Evolutionary conservation across 2,329 filamentous ascomycete species (phyloP).

Genomic region (Cytospora paraplurivora): DNA sequence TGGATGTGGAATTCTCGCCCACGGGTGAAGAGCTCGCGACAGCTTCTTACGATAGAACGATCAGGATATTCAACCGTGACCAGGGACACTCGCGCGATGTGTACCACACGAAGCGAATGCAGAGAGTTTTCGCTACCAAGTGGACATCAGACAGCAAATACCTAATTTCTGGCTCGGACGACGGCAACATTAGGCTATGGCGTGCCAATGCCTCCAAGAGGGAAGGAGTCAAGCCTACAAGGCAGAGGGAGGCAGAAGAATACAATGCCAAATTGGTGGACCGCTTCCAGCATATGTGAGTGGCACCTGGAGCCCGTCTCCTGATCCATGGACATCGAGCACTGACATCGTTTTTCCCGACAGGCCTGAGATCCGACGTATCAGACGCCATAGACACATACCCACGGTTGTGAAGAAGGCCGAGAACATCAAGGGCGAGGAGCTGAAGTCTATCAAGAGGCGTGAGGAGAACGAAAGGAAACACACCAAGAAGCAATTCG

Average conservation of each 20-base stretch:
- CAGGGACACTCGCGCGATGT: slow-evolving; percentile 86
- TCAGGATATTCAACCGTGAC: slow-evolving; percentile 81
- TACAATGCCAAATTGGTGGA: slow-evolving; percentile 85
- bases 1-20: slow-evolving; percentile 94
- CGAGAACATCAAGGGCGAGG: slow-evolving; percentile 88
- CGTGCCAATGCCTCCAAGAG: slow-evolving; percentile 81
- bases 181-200: slow-evolving; percentile 78
- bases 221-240: slow-evolving; percentile 81
- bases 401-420: slow-evolving; percentile 96
- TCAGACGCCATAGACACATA: slow-evolving; percentile 86
- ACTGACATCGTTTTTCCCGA: background rate
- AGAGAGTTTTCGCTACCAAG: slow-evolving; percentile 81
- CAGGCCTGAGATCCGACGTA: slow-evolving; percentile 81
- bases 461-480: slow-evolving; percentile 92
- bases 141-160: slow-evolving; percentile 92
- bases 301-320: background rate
- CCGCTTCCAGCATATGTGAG: slow-evolving; percentile 81
- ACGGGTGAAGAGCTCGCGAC: slow-evolving; percentile 93
- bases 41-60: slow-evolving; percentile 84
- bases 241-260: slow-evolving; percentile 84
- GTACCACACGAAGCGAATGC: slow-evolving; percentile 98
- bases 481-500: slow-evolving; percentile 81
- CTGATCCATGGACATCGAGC: background rate
- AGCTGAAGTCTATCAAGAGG: slow-evolving; percentile 83
- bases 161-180: slow-evolving; percentile 86